Base-by-base conservation (phyloP, 257 asterid genomes). In the Nicotiana paniculata region DNA sequence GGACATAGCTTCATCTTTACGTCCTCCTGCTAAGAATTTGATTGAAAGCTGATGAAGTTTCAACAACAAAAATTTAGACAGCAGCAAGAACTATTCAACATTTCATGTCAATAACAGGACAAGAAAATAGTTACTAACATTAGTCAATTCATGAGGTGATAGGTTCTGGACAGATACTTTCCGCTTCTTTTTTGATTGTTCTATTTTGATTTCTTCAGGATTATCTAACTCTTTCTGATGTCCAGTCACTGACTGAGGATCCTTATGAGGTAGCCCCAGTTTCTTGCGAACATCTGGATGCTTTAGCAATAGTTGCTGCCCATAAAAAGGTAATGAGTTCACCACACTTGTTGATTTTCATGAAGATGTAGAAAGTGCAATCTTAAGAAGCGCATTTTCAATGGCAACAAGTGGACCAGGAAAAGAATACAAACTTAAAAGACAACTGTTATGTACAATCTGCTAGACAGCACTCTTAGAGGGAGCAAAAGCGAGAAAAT, bases 261-360 rank as follows among this genome's bases (percentile, higher is more conserved):
- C 78, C 88, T 63, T 86, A 55, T 72, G 84, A 86, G 97, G 97
- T 83, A 96, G 90, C 79, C 97, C 98, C 85, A 96, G 87, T 85
- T 81, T 88, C 88, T 86, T 81, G 61, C 93, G 92, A 83, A 94
- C 82, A 79, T 69, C 81, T 57, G 97, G 93, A 89, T 93, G 82
- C 5, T 79, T 89, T 76, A 96, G 96, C 85, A 86, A 86, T 86
- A 93, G 68, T 86, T 91, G 93, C 99, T 96, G 97, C 61, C 82
- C 7, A 79, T 24, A 8, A 83, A 86, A 74, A 68, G 67, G 82
- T 48, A 55, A 58, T 11, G 75, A 85, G 35, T 43, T 61, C 79
- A 24, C 61, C 74, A 61, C 54, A 15, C 30, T 30, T 35, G 12
- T 79, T 61, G 70, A 43, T 32, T 43, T 43, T 61, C 37, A 39